Conservation (phyloP, 495 filamentous ascomycete genomes). For the Trichoderma gamsii region DNA sequence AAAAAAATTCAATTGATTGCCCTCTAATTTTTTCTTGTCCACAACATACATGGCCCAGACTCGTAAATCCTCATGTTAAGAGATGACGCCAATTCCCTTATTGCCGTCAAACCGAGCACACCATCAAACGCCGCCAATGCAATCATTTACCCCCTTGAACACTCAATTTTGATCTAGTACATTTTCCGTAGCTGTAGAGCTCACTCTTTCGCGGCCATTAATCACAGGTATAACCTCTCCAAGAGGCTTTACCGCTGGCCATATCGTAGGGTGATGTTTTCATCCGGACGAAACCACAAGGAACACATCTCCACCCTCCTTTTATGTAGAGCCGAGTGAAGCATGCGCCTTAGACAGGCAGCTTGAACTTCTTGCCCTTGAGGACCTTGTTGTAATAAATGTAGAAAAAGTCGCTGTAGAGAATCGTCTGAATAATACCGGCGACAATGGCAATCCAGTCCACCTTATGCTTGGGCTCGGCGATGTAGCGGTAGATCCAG, state of each 20-base stretch:
- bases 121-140: conserved; percentile 13
- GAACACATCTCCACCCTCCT: not conserved
- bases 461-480: conserved; percentile 57
- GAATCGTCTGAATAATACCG: conserved; percentile 83
- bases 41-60: conserved; percentile 10
- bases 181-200: not conserved
- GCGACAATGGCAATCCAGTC: conserved; percentile 81
- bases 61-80: not conserved
- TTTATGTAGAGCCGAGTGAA: not conserved
- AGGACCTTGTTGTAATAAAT: conserved; percentile 95
- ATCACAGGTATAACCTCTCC: not conserved
- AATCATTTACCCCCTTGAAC: not conserved
- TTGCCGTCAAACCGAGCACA: conserved; percentile 12
- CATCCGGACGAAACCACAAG: not conserved
- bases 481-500: conserved; percentile 86
- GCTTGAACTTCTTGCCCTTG: conserved; percentile 83
- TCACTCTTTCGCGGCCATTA: not conserved
- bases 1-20: conserved; percentile 8
- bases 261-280: not conserved
- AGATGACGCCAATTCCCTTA: conserved; percentile 8
- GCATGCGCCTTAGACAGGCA: conserved; percentile 57
- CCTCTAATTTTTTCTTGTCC: conserved; percentile 3
- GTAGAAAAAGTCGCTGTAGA: conserved; percentile 99
- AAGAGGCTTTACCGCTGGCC: not conserved
- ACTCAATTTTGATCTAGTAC: not conserved